phyloP scores from a whole-genome alignment of 2,329 filamentous ascomycete species.

The Neofusicoccum laricinum region DNA sequence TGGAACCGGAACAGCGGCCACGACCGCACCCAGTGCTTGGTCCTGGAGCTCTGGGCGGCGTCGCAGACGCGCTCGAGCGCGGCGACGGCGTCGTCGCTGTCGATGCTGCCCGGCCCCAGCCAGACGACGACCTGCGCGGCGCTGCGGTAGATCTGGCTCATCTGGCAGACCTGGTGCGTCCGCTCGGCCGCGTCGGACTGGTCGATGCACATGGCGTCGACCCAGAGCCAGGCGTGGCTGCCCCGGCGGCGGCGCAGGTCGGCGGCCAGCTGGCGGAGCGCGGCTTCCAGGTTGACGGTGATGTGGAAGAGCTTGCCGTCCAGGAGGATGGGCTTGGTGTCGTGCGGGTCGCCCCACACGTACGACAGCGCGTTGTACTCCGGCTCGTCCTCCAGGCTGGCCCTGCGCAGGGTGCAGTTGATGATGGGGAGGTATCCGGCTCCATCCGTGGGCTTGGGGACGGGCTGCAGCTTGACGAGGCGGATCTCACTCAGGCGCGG shows the following conservation, averaged over 20 bases:
- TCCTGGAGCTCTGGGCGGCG: neutral
- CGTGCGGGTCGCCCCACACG: slow-evolving; percentile 18
- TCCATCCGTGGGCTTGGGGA: slow-evolving; percentile 6
- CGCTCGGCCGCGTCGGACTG: slow-evolving; percentile 17
- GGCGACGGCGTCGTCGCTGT: slow-evolving; percentile 17
- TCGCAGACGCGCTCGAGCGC: slow-evolving; percentile 13
- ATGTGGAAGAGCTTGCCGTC: slow-evolving; percentile 15
- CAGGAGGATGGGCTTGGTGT: slow-evolving; percentile 14
- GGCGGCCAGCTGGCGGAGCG: slow-evolving; percentile 6
- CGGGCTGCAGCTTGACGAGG: slow-evolving; percentile 14
- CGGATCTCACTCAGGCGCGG: slow-evolving; percentile 15
- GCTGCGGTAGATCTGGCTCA: slow-evolving; percentile 18
- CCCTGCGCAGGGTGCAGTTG: slow-evolving; percentile 14
- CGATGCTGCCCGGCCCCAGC: slow-evolving; percentile 20
- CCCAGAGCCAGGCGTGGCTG: slow-evolving; percentile 16
- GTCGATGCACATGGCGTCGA: slow-evolving; percentile 21
- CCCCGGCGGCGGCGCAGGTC: slow-evolving; percentile 1
- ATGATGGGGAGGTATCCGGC: slow-evolving; percentile 10
- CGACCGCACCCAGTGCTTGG: neutral
- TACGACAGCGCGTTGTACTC: slow-evolving; percentile 20
- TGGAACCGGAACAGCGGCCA: neutral
- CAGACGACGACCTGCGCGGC: slow-evolving; percentile 15
- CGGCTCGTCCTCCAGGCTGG: slow-evolving; percentile 10
- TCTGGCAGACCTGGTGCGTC: slow-evolving; percentile 14
- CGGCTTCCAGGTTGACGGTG: slow-evolving; percentile 18